phyloP scores from a whole-genome alignment of 768 basidiomycete genomes.

The Tulasnella sp. region DNA sequence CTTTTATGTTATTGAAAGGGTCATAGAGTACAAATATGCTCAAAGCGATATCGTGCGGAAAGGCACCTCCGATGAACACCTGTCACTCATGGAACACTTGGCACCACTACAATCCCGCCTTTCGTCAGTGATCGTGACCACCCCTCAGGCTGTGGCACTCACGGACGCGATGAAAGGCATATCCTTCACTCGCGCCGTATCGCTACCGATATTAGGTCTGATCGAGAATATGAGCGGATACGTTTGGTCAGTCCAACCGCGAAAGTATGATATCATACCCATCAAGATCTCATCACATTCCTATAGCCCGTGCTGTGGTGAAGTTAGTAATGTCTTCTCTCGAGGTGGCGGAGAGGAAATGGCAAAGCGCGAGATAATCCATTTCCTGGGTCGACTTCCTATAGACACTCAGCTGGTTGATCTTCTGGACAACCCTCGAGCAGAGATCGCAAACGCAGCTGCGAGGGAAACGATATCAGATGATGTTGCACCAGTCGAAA shows the following conservation, averaged over 20 bases:
- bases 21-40: constrained; percentile 17
- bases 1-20: neutral
- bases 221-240: constrained; percentile 99
- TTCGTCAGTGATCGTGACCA: constrained; percentile 85
- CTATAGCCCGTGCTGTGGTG: constrained; percentile 73
- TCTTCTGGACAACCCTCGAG: constrained; percentile 51
- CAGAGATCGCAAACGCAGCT: neutral
- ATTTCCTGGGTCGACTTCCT: constrained; percentile 79
- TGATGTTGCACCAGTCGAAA: no score
- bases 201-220: constrained; percentile 77
- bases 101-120: constrained; percentile 68
- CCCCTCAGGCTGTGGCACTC: constrained; percentile 92
- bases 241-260: constrained; percentile 41
- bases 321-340: constrained; percentile 90
- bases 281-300: neutral
- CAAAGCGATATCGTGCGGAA: constrained; percentile 12
- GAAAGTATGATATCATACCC: neutral
- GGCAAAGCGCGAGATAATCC: constrained; percentile 60
- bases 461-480: no score
- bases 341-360: constrained; percentile 85
- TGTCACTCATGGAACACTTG: constrained; percentile 89
- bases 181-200: constrained; percentile 83
- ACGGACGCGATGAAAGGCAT: constrained; percentile 94
- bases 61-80: constrained; percentile 99
- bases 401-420: constrained; percentile 87